Evolutionary conservation across 78 protist species (phyloP), one percentile per base, ranked within the genome.

Genomic region (Tieghemostelium lacteum): DNA sequence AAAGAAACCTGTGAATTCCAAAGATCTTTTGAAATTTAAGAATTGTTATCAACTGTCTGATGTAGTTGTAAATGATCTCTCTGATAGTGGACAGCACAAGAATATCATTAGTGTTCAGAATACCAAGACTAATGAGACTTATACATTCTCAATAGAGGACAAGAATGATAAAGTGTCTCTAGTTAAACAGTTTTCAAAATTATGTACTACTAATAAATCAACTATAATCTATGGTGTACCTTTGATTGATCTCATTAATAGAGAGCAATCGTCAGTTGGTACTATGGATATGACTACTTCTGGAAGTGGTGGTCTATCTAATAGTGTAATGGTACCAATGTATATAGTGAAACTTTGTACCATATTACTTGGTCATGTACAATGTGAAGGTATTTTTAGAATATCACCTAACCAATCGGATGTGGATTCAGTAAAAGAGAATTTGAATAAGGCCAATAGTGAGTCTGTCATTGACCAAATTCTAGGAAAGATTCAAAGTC

Each of bases 401-500:
- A 52, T 83, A 8, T 83, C 91, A 42, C 91, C 91, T 20, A 83
- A 83, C 69, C 91, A 83, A 69, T 24, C 37, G 24, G 91, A 83
- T n/a, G 65, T 83, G 7, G 91, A 83, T 31, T 19, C 62, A 58
- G n/a, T 83, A 31, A 83, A 62, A 24, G 80, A 83, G 17, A 45
- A n/a, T 26, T n/a, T 83, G 7, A 83, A 83, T 33, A 83, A 83
- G 42, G 22, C 45, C 5, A 40, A 49, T 3, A 31, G 42, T 2
- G 34, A 26, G 24, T 24, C n/a, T 2, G 12, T 29, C 17, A 12
- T 83, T 55, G 91, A 83, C 2, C 7, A 49, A 7, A 28, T 70
- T 5, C n/a, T 83, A 0, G 19, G 49, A 1, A 83, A 69, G 57
- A n/a, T n/a, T n/a, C 16, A 17, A 2, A 63, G 58, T 34, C 60